Evolutionary conservation across 768 basidiomycete species (phyloP).

Genomic region (Asterophora lycoperdoides): DNA sequence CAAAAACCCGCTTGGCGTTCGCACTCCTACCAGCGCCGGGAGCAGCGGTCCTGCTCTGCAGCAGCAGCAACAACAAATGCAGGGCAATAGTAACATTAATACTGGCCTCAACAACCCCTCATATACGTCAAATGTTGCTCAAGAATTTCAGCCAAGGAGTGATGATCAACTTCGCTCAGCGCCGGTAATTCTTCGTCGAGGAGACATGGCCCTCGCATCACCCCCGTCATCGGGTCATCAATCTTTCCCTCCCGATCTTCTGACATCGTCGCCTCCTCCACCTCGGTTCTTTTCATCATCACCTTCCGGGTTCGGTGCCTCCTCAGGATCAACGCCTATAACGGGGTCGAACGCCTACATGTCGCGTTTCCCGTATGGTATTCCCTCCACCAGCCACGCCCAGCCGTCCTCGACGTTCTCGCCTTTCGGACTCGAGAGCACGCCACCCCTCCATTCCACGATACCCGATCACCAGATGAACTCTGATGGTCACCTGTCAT

Average conservation of each 20-base stretch:
- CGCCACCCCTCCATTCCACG: slow-evolving; percentile 26
- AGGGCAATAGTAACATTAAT: slow-evolving; percentile 24
- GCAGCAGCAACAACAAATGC: slow-evolving; percentile 36
- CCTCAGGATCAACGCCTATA: slow-evolving; percentile 25
- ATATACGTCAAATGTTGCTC: slow-evolving; percentile 10
- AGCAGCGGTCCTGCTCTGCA: slow-evolving; percentile 34
- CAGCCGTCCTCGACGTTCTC: slow-evolving; percentile 28
- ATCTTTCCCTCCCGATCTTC: slow-evolving; percentile 27
- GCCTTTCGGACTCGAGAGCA: slow-evolving; percentile 32
- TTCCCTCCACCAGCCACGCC: slow-evolving; percentile 18
- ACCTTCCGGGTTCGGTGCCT: slow-evolving; percentile 23
- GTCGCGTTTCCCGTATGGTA: slow-evolving; percentile 31
- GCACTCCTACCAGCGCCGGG: slow-evolving; percentile 65
- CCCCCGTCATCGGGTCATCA: slow-evolving; percentile 15
- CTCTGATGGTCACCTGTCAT: slow-evolving; percentile 28
- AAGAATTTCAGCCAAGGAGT: slow-evolving; percentile 16
- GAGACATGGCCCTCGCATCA: slow-evolving; percentile 14
- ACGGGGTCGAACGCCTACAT: slow-evolving; percentile 33
- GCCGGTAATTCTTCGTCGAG: slow-evolving; percentile 20
- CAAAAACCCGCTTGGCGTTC: slow-evolving; percentile 95
- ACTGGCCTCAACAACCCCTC: slow-evolving; percentile 1
- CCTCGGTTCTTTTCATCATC: slow-evolving; percentile 40
- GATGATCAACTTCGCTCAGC: slow-evolving; percentile 18
- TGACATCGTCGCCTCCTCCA: slow-evolving; percentile 42
- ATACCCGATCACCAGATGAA: slow-evolving; percentile 33